Evolutionary conservation across 2,329 filamentous ascomycete species (phyloP).

Genomic region (Exophiala dermatitidis): DNA sequence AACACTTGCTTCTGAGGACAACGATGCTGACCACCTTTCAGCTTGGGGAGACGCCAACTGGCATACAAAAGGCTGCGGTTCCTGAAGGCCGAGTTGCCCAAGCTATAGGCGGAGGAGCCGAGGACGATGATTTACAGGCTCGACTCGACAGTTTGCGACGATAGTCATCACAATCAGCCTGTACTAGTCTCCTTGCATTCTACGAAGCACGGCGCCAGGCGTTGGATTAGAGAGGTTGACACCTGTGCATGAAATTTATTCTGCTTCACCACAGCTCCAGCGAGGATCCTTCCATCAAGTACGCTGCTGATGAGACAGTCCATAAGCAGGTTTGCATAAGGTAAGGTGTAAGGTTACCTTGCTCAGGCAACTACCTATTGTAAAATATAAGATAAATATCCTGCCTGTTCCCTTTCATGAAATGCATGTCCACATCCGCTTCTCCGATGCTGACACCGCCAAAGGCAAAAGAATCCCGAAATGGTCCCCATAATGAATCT

Average conservation of each 20-base stretch:
- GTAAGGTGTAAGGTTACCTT: too few species aligned
- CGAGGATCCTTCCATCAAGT: too few species aligned
- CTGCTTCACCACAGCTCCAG: too few species aligned
- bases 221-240: slow-evolving; percentile 2
- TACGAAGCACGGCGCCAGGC: slow-evolving; percentile 13
- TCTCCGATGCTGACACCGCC: not conserved
- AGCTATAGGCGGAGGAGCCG: slow-evolving; percentile 63
- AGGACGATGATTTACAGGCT: slow-evolving; percentile 87
- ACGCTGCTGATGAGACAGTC: too few species aligned
- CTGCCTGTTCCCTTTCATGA: not conserved
- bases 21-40: slow-evolving; percentile 35
- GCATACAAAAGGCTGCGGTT: slow-evolving; percentile 65
- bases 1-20: slow-evolving; percentile 8
- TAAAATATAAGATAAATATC: not conserved
- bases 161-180: slow-evolving; percentile 27
- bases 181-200: not conserved
- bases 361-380: too few species aligned
- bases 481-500: not conserved
- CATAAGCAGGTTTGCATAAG: too few species aligned
- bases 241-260: not conserved
- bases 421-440: not conserved
- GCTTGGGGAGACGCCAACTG: slow-evolving; percentile 87
- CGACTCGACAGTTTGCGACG: slow-evolving; percentile 76
- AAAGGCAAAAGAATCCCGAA: not conserved
- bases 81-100: slow-evolving; percentile 76